phyloP scores from a whole-genome alignment of 805 yeast species.

The Cyberlindnera americana region DNA sequence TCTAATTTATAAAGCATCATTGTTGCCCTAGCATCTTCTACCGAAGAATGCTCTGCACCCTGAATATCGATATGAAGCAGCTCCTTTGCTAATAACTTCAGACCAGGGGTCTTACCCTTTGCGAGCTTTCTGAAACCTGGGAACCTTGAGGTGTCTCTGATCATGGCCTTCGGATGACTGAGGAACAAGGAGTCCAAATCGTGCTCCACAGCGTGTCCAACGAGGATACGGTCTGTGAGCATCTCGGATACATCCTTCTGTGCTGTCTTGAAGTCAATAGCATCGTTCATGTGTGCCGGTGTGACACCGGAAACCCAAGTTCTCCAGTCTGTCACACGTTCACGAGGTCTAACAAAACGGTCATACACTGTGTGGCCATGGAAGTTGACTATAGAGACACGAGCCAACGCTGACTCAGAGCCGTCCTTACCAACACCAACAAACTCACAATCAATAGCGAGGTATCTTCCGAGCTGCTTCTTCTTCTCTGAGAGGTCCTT shows the following conservation, averaged over 20 bases:
- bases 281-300: constrained; percentile 64
- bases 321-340: constrained; percentile 83
- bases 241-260: constrained; percentile 53
- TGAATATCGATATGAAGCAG: constrained; percentile 63
- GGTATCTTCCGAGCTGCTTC: constrained; percentile 59
- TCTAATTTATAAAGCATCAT: constrained; percentile 72
- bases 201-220: constrained; percentile 84
- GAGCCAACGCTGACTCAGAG: constrained; percentile 64
- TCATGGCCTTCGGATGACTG: constrained; percentile 59
- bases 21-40: constrained; percentile 86
- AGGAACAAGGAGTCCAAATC: constrained; percentile 68
- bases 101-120: constrained; percentile 67
- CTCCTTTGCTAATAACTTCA: constrained; percentile 60
- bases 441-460: constrained; percentile 91
- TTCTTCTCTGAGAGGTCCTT: constrained; percentile 29
- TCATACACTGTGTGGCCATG: constrained; percentile 73
- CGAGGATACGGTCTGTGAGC: constrained; percentile 53
- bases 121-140: constrained; percentile 55
- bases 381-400: constrained; percentile 84
- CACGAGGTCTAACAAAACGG: constrained; percentile 69
- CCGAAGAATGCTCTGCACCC: constrained; percentile 74
- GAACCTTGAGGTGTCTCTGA: constrained; percentile 73
- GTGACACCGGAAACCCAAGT: constrained; percentile 89
- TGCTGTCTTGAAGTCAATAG: constrained; percentile 64
- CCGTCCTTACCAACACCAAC: constrained; percentile 87